A percentile compares a stretch with the other conserved stretches of the same genome.
Conservation (phyloP, 257 asterid genomes). For the Prunella vulgaris region DNA sequence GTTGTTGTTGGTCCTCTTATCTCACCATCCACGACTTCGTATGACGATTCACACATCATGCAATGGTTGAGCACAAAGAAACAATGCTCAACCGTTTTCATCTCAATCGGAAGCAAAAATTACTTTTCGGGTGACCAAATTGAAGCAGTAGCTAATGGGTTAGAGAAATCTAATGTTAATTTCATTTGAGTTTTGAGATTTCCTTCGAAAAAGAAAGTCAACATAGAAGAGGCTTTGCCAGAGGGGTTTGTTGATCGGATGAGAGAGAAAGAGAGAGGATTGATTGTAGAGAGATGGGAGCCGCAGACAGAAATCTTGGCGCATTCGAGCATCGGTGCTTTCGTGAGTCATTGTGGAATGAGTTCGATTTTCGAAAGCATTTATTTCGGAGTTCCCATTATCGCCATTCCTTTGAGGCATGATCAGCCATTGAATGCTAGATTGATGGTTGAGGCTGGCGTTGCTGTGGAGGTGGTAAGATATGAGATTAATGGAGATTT, state of each 20-base stretch:
- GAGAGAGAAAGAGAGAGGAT: slow-evolving; percentile 22
- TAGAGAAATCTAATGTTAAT: not conserved
- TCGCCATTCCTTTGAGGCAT: slow-evolving; percentile 28
- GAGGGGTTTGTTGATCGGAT: slow-evolving; percentile 26
- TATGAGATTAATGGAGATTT: slow-evolving; percentile 17
- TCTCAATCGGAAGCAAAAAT: slow-evolving; percentile 46
- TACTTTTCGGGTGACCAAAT: too few species aligned
- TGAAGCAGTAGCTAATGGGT: too few species aligned
- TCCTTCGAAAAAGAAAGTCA: not conserved
- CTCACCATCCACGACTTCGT: not conserved
- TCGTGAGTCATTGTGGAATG: slow-evolving; percentile 38
- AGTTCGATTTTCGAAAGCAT: slow-evolving; percentile 28
- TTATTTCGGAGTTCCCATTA: slow-evolving; percentile 26
- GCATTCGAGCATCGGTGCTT: slow-evolving; percentile 30
- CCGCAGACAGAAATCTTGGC: slow-evolving; percentile 28
- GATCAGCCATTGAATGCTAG: slow-evolving; percentile 37
- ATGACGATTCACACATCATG: slow-evolving; percentile 11
- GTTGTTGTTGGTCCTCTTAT: slow-evolving; percentile 24
- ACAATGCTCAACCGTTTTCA: slow-evolving; percentile 28
- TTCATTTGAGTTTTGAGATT: slow-evolving; percentile 11
- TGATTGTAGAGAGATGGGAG: slow-evolving; percentile 27
- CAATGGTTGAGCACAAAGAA: slow-evolving; percentile 33
- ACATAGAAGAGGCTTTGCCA: slow-evolving; percentile 16
- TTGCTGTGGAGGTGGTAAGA: slow-evolving; percentile 25
- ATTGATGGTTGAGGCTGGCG: slow-evolving; percentile 27